Evolutionary conservation across 2,329 filamentous ascomycete genomes (phyloP).

Genomic region (Penicillium sp.): DNA sequence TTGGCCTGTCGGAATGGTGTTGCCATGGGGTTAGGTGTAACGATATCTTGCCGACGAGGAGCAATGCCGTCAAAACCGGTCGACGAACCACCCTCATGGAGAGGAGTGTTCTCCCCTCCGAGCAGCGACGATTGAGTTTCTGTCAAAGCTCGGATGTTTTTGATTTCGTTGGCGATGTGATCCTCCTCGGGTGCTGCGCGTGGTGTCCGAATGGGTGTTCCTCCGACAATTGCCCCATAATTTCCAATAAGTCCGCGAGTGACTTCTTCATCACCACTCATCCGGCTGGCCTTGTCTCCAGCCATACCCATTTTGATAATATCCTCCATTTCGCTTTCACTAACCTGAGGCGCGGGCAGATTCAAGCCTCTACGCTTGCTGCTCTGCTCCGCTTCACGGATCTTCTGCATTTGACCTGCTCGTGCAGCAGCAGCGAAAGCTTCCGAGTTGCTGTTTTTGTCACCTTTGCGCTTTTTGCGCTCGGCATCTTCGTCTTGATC

Average conservation of each 20-base stretch:
- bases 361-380: constrained; percentile 85
- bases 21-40: constrained; percentile 94
- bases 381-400: constrained; percentile 93
- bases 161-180: constrained; percentile 92
- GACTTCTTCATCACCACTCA: constrained; percentile 76
- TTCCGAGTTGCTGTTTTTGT: constrained; percentile 75
- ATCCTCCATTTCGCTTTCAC: constrained; percentile 88
- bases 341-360: constrained; percentile 84
- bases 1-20: constrained; percentile 73
- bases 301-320: constrained; percentile 99
- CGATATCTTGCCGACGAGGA: constrained; percentile 73
- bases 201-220: constrained; percentile 87
- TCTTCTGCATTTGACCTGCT: constrained; percentile 89
- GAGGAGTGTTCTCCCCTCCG: constrained; percentile 87
- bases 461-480: constrained; percentile 81
- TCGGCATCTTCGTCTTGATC: constrained; percentile 80
- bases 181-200: constrained; percentile 90
- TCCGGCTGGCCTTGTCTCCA: constrained; percentile 76
- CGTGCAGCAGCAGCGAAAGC: constrained; percentile 85
- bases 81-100: constrained; percentile 76
- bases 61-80: constrained; percentile 86
- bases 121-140: constrained; percentile 91
- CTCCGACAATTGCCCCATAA: constrained; percentile 76
- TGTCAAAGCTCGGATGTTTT: constrained; percentile 86
- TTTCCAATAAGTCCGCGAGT: constrained; percentile 83